Evolutionary conservation across 352 stramenopile species (phyloP), one percentile per base, ranked within the genome.

Genomic region (Globisporangium solare): DNA sequence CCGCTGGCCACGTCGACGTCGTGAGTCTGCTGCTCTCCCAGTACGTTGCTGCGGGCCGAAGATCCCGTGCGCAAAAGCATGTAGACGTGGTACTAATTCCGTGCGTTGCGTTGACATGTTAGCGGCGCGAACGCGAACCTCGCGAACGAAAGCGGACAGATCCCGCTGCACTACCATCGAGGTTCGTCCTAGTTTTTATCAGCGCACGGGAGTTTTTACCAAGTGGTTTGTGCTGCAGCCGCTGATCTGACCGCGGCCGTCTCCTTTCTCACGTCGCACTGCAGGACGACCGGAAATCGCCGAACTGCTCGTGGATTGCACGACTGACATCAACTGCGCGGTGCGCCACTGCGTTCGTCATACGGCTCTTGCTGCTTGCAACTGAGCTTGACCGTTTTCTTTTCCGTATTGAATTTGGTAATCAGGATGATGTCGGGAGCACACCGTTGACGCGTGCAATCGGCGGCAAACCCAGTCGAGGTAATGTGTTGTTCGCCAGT

Each of bases 121-220:
- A 86, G 81, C 60, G 74, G 76, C 15, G 81, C 78, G 1, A 66
- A 89, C 53, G 72, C 78, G 3, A 89, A 91, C 54, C 60, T 88
- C 21, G 53, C 68, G 51, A 91, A 91, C 41, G 76, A 87, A 40
- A 89, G 86, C 43, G 78, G 74, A 48, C 81, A 91, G 58, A 72
- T 89, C 43, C 70, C 81, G 6, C 61, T 91, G 55, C 81, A 91
- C 48, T 89, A 91, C 66, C 78, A 91, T 60, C 72, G 74, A 76
- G 79, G 79, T 84, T 57, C 46, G 40, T 53, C 18, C 31, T 8
- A 22, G 8, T 22, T 1, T 39, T 17, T 47, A n/a, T n/a, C n/a
- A n/a, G n/a, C n/a, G n/a, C n/a, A n/a, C n/a, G n/a, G n/a, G n/a
- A 27, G 27, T 54, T 7, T 54, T 15, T 7, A 42, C 10, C 24